Evolutionary conservation across 2,329 filamentous ascomycete species (phyloP), one percentile per base, ranked within the genome.

Genomic region (Phaeomoniella chlamydospora): DNA sequence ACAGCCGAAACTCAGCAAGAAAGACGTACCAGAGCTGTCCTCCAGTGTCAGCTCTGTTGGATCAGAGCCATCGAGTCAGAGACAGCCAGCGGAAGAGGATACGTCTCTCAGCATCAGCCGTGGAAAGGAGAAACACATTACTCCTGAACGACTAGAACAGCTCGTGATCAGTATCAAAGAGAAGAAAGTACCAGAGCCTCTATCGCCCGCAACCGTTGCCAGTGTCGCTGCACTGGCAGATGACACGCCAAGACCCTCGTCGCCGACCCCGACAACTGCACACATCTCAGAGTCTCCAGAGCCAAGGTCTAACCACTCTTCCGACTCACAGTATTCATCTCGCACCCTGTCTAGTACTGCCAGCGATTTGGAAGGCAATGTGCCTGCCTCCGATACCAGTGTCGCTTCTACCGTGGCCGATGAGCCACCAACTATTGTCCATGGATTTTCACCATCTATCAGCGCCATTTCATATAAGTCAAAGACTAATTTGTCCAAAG

Each of bases 151-250:
- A 49, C 70, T 96, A 18, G 85, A 94, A 59, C 92, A 92, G 64
- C 92, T 96, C 73, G 84, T 94, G 30, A 75, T 82, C 38, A 85
- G 80, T 29, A 94, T 94, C 53, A 83, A 92, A 57, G 80, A 90
- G 58, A 85, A 83, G 59, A 76, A 77, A 56, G 70, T 70, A 32
- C 65, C 88, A 15, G 66, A 72, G 49, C 72, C 72, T 3, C 56
- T 74, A 26, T 61, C 68, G 34, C 56, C 65, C 17, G 35, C 56
- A 58, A 38, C 65, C 53, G 42, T 56, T 48, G 45, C 59, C 49
- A 50, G 60, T 37, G 41, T 57, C 15, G 51, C 56, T 18, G 47
- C 53, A 11, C 49, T 58, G 5, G 49, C 60, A 36, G 59, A 64
- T 40, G 57, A 58, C 15, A 64, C 62, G 11, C 59, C 62, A 12